phyloP scores from a whole-genome alignment of 768 basidiomycete genomes.

The Collybiopsis luxurians region DNA sequence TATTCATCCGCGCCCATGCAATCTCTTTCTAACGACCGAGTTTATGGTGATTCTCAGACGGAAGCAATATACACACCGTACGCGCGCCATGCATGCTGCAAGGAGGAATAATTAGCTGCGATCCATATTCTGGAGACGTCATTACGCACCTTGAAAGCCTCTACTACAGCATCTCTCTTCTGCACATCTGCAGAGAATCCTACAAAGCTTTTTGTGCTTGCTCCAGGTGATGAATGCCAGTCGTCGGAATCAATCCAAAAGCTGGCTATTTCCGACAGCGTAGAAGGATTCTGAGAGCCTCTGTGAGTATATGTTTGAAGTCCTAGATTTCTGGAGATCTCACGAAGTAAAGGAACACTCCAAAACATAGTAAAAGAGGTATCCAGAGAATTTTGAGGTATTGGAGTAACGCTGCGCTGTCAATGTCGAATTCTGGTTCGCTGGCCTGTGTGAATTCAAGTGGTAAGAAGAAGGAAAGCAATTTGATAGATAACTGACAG shows the following conservation, averaged over 20 bases:
- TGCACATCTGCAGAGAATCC: slow-evolving; percentile 49
- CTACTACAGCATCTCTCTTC: slow-evolving; percentile 68
- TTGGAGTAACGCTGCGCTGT: slow-evolving; percentile 8
- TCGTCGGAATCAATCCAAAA: slow-evolving; percentile 41
- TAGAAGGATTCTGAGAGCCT: slow-evolving; percentile 9
- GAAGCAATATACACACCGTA: slow-evolving; percentile 55
- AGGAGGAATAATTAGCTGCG: slow-evolving; percentile 6
- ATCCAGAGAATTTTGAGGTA: slow-evolving; percentile 13
- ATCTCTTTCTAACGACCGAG: slow-evolving; percentile 58
- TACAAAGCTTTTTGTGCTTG: slow-evolving; percentile 2
- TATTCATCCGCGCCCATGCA: slow-evolving; percentile 94
- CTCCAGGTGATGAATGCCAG: slow-evolving; percentile 25
- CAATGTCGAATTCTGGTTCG: slow-evolving; percentile 10
- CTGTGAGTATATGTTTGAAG: neutral
- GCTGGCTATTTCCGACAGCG: slow-evolving; percentile 12
- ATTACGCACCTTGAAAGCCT: slow-evolving; percentile 70
- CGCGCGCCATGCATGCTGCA: slow-evolving; percentile 82
- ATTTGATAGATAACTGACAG: neutral
- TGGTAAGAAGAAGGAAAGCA: neutral
- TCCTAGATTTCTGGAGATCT: neutral
- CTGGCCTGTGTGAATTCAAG: neutral
- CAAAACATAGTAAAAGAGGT: slow-evolving; percentile 7
- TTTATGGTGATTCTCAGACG: neutral
- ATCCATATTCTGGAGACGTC: neutral
- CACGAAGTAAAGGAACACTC: slow-evolving; percentile 10